A percentile compares a stretch with the other conserved stretches of the same genome.
Evolutionary conservation across 163 green algal species (phyloP).

Genomic region (Chloroidium sp.): DNA sequence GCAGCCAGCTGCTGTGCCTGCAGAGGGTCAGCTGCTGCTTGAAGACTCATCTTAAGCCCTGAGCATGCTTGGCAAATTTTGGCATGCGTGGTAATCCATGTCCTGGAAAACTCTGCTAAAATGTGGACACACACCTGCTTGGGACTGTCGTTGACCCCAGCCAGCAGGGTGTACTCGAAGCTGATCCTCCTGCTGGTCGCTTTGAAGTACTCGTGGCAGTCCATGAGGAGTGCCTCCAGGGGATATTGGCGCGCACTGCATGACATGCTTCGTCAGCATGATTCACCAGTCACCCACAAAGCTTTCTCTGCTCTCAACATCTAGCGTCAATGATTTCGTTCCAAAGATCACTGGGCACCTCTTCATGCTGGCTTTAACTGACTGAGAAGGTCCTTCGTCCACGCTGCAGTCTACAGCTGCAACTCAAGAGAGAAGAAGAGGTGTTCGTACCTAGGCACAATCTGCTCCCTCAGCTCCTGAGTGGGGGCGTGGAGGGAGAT

Average conservation of each 20-base stretch:
- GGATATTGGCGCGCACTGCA: constrained; percentile 33
- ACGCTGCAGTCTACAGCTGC: background rate
- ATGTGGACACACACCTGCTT: constrained; percentile 24
- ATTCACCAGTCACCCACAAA: no score
- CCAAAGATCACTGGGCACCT: no score
- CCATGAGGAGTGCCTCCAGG: constrained; percentile 70
- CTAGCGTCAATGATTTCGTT: no score
- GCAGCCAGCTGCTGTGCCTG: constrained; percentile 59
- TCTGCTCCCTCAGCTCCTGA: constrained; percentile 59
- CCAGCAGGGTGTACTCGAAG: constrained; percentile 91
- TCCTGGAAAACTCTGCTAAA: no score
- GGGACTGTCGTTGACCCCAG: constrained; percentile 64
- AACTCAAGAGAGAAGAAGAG: background rate
- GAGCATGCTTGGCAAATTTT: background rate
- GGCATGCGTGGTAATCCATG: background rate
- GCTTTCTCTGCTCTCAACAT: no score
- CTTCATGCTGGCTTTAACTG: no score
- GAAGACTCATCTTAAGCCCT: background rate
- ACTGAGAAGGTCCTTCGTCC: no score
- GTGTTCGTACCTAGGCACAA: constrained; percentile 48
- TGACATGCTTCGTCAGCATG: no score
- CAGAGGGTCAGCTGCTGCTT: no score
- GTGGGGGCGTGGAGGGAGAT: constrained; percentile 91
- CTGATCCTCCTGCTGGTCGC: constrained; percentile 75
- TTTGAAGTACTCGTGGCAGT: constrained; percentile 75